Evolutionary conservation across 148 eudicot species (phyloP).

Genomic region (Chenopodium berlandieri): DNA sequence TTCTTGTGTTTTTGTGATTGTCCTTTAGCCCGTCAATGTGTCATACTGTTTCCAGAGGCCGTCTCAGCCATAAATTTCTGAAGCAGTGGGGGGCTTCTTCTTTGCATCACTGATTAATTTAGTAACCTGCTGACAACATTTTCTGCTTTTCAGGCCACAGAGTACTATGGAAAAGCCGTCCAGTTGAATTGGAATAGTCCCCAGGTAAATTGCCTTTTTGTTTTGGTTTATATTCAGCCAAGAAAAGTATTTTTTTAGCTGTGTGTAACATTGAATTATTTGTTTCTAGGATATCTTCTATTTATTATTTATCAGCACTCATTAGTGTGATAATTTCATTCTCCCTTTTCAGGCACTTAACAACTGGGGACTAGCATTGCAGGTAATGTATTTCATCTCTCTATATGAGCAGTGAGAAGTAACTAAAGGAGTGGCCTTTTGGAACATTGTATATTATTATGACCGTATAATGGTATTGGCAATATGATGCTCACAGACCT

Average conservation of each 20-base stretch:
- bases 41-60: background rate
- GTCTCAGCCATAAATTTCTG: background rate
- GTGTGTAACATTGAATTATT: background rate
- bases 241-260: background rate
- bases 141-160: conserved; percentile 64
- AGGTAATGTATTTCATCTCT: conserved; percentile 43
- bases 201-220: conserved; percentile 46
- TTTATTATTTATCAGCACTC: background rate
- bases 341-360: conserved; percentile 74
- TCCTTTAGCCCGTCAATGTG: background rate
- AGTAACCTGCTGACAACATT: background rate
- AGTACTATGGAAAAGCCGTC: conserved; percentile 83
- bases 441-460: background rate
- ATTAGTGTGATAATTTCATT: conserved; percentile 17
- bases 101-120: background rate
- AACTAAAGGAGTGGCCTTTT: background rate
- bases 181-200: conserved; percentile 96
- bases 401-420: background rate
- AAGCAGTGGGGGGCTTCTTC: background rate
- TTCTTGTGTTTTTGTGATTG: background rate
- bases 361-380: conserved; percentile 99
- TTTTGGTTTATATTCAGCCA: background rate
- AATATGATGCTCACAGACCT: background rate
- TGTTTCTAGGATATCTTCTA: background rate
- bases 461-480: background rate